Evolutionary conservation across 441 rosid species (phyloP), one percentile per base, ranked within the genome.

Genomic region (Jatropha podagrica): DNA sequence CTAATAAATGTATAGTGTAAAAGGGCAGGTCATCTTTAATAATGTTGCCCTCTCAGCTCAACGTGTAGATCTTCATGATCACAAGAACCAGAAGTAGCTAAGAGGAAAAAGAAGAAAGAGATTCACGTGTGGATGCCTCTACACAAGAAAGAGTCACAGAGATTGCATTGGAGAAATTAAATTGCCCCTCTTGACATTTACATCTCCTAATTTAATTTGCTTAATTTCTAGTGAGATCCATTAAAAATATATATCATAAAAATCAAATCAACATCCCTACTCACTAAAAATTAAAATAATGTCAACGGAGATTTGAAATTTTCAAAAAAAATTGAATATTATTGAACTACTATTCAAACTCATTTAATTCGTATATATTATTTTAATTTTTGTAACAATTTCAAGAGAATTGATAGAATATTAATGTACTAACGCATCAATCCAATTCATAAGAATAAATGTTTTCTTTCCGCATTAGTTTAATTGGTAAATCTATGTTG

Each of bases 1-100:
- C 77, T 71, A 56, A 41, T 26, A 18, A 56, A 56, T 56, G 9
- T 7, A 10, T 59, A 63, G 44, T 15, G 46, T 65, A 61, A 70
- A 60, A 14, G 9, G 63, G 61, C n/a, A 20, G 60, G 38, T 42
- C 48, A 27, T 69, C 23, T 14, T 69, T 48, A n/a, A 52, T 10
- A 26, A 44, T 44, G 10, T 32, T 41, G 77, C 59, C 56, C 69
- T 72, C 13, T 37, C 8, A 56, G 2, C 42, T 38, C 7, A 65
- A 41, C 54, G 42, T 27, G 6, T 56, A 20, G 10, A n/a, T 56
- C 26, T 20, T 56, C 23, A 40, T 15, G 0, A 48, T 44, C 15
- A 67, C 55, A 14, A 32, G 32, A 32, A 27, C 41, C 41, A 14
- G 15, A 63, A 2, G 15, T 61, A 59, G 37, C 32, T 59, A 59